Conservation (phyloP, 805 yeast species). For the Danielozyma ontarioensis region DNA sequence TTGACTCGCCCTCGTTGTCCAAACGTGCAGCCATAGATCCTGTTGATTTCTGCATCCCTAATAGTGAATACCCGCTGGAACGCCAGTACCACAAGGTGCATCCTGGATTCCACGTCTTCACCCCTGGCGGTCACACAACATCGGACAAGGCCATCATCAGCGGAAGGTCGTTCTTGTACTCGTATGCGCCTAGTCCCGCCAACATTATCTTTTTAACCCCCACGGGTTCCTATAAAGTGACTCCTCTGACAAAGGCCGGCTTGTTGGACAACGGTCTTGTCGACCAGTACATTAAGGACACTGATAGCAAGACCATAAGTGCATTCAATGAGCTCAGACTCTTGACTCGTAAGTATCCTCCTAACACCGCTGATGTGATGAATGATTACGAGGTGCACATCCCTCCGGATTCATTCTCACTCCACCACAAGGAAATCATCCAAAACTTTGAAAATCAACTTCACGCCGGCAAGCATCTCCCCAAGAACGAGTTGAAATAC, state of each 20-base stretch:
- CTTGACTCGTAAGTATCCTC: constrained; percentile 12
- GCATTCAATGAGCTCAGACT: constrained; percentile 15
- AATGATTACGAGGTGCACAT: constrained; percentile 22
- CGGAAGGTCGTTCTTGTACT: constrained; percentile 17
- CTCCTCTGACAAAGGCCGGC: constrained; percentile 9
- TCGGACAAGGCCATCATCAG: constrained; percentile 10
- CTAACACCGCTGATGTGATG: constrained; percentile 19
- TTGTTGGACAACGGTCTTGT: constrained; percentile 20
- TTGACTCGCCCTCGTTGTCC: background rate
- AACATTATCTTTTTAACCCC: constrained; percentile 20
- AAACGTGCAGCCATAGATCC: background rate
- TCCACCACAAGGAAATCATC: constrained; percentile 16
- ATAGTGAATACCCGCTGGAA: too few relatives aligned
- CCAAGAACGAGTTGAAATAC: constrained; percentile 21
- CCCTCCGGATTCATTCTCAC: constrained; percentile 20
- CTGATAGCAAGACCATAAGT: constrained; percentile 8
- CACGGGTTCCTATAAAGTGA: constrained; percentile 29
- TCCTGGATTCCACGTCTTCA: constrained; percentile 16
- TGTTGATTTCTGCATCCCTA: too few relatives aligned
- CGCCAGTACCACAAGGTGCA: constrained; percentile 12
- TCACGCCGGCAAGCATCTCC: constrained; percentile 12
- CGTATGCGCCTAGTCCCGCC: constrained; percentile 26
- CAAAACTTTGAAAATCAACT: constrained; percentile 9
- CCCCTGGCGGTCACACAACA: constrained; percentile 10
- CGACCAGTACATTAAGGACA: constrained; percentile 11